Evolutionary conservation across 768 basidiomycete species (phyloP), one percentile per base, ranked within the genome.

Genomic region (Agrocybe pediades): DNA sequence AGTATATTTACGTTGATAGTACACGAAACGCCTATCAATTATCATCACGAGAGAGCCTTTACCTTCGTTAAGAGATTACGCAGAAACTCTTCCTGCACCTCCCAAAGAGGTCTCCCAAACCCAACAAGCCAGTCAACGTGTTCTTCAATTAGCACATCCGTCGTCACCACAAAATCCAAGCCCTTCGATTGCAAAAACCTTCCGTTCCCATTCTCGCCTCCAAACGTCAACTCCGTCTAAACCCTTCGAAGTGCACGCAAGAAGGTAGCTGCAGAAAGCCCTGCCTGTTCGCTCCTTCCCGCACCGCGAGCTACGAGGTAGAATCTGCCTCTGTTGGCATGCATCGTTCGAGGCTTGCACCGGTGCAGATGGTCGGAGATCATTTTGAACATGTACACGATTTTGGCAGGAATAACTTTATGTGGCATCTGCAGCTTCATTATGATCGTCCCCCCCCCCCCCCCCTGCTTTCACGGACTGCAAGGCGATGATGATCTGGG

Each of bases 401-500:
- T 46, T 26, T 40, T 39, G 1, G 54, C 54, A 11, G 49, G 19
- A 15, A 51, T n/a, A 17, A 39, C 25, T 26, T 30, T 45, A 36
- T 55, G 54, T 2, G 54, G 54, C 6, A 55, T 19, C 2, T 42
- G 49, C 7, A 55, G 44, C 30, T 55, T 55, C 21, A 46, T 23
- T 20, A 55, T 40, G 26, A 55, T 46, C 1, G 49, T 51, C 3
- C 54, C 54, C 13, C 54, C 54, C 13, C 26, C 41, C 46, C 3
- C 54, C 54, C 13, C 54, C 54, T 9, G 24, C 41, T 41, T 26
- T 41, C 25, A 55, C 36, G 2, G 49, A 33, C 23, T 42, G 43
- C 9, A 50, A 49, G 9, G 43, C 49, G 20, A 55, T 39, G n/a
- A 55, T 46, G 23, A 51, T 15, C 39, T 55, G 54, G 6, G 54